Base-by-base conservation (phyloP, 2,329 filamentous ascomycete genomes). In the Epichloe brachyelytri region DNA sequence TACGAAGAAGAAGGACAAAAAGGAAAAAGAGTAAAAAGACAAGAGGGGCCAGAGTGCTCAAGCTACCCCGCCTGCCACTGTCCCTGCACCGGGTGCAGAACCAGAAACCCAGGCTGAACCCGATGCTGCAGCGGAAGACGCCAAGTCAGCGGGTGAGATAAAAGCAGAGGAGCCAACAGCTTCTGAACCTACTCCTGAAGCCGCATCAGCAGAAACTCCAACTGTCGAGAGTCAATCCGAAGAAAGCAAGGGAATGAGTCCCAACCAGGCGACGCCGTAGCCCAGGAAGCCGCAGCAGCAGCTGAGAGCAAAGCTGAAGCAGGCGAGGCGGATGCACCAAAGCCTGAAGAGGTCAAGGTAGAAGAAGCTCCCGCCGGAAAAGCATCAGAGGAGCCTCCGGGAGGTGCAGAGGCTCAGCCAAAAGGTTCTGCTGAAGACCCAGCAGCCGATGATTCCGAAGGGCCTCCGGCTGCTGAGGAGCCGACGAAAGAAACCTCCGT, bases 1-100 rank as follows among this genome's bases (percentile, higher is more conserved):
- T 36, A 55, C 52, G 41, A 52, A 10, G n/a, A 62, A 62, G 54
- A 63, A 60, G 55, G 54, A 55, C 17, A 53, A 54, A 55, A 53
- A 43, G 48, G 30, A 26, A 63, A 60, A 56, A 53, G 43, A 50
- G n/a, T n/a, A 62, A 60, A 50, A 58, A 49, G 53, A 58, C n/a
- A 57, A 60, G 43, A 52, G 56, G 37, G 54, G 26, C 14, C 55
- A 55, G 26, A 26, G 11, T 17, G 41, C 22, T 7, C 22, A 37
- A 22, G 43, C 30, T n/a, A 48, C 19, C 7, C n/a, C 41, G 17
- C 17, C 43, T 1, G 14, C 51, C 7, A 38, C 19, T n/a, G 39
- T 37, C 5, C 11, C n/a, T 22, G n/a, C n/a, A 15, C 2, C 15
- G 5, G 10, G 22, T 33, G 20, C n/a, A 43, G 11, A 37, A 53